Conservation (phyloP, 768 basidiomycete genomes). For the Gelatoporia subvermispora region DNA sequence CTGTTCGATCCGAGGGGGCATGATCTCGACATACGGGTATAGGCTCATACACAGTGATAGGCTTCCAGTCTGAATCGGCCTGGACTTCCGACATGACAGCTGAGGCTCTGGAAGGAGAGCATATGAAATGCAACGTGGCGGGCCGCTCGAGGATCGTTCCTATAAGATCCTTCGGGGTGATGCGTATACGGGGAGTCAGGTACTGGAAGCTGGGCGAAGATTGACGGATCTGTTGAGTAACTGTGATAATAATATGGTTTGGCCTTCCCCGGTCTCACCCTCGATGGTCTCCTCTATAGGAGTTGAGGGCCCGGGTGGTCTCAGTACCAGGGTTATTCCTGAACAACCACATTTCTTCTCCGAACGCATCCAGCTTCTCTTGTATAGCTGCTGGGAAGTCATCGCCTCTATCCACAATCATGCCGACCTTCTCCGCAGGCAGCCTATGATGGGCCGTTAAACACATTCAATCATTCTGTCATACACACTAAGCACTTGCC, state of each 20-base stretch:
- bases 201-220: slow-evolving; percentile 65
- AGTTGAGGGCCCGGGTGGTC: slow-evolving; percentile 75
- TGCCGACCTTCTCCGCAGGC: slow-evolving; percentile 57
- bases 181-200: slow-evolving; percentile 61
- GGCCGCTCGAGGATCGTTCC: slow-evolving; percentile 49
- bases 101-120: slow-evolving; percentile 69
- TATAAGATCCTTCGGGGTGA: slow-evolving; percentile 66
- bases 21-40: slow-evolving; percentile 57
- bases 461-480: not conserved
- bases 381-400: slow-evolving; percentile 69
- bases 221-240: not conserved
- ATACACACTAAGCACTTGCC: slow-evolving; percentile 36
- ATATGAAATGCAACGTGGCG: slow-evolving; percentile 72
- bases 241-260: slow-evolving; percentile 1
- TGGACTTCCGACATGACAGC: slow-evolving; percentile 62
- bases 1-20: not conserved
- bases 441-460: slow-evolving; percentile 43
- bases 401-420: slow-evolving; percentile 78
- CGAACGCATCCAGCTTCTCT: slow-evolving; percentile 53
- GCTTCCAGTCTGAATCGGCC: slow-evolving; percentile 51
- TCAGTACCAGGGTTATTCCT: slow-evolving; percentile 46
- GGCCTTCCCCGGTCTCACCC: slow-evolving; percentile 39
- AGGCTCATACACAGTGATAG: slow-evolving; percentile 76
- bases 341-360: slow-evolving; percentile 73
- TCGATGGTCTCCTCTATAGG: slow-evolving; percentile 69